Base-by-base conservation (phyloP, 169 alveolate species). In the Cryptosporidium sp. region DNA sequence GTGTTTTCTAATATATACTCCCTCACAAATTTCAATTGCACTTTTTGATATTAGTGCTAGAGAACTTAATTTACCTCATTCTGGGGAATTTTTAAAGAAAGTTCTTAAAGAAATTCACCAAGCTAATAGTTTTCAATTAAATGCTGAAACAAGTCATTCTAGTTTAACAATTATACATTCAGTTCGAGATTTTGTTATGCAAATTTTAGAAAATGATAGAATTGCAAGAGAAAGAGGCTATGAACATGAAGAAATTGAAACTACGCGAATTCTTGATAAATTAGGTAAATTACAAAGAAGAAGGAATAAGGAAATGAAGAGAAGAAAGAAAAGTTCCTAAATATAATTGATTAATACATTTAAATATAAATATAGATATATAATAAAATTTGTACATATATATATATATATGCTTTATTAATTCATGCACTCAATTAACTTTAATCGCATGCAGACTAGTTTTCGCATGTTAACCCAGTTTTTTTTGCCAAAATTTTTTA, bases 31-130 rank as follows among this genome's bases (percentile, higher is more conserved):
- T 18, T 60, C 89, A 37, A 45, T 80, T 14, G 44, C 89, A 7
- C 75, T 80, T 42, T 80, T 80, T 61, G 89, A 80, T 61, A 80
- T 80, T 29, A 44, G 80, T 51, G 89, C 80, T 26, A 60, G 75
- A 62, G 89, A 80, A 62, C 68, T 80, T 6, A 80, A 62, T 80
- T 48, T 80, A 45, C 89, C 89, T 10, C 35, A 80, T 80, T 60
- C 75, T n/a, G 53, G 56, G 1, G 89, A 80, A 16, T 80, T 80
- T 31, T 29, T 80, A 14, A 80, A 80, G 48, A 80, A 80, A 33
- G 56, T 65, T 26, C 45, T 80, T 23, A 33, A 67, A 42, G 89
- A 80, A 31, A 48, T 80, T 16, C 73, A 80, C 68, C 75, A 80
- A 23, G 39, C 89, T 12, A 80, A 48, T 18, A 31, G 12, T 2